Evolutionary conservation across 1,284 basidiomycete species (phyloP).

Genomic region (Sphagnurus paluster): DNA sequence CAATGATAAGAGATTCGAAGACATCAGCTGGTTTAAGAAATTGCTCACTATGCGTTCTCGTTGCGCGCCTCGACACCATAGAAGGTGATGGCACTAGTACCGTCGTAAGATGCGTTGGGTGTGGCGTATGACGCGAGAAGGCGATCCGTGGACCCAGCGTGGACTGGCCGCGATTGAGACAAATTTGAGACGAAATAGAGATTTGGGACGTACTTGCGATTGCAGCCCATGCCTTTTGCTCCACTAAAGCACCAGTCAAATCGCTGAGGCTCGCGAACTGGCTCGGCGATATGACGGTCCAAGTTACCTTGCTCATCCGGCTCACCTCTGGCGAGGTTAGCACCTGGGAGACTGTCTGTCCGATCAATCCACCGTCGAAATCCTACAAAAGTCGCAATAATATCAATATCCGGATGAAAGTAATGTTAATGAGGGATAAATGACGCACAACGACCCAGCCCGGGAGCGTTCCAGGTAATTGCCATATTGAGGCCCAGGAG

Average conservation of each 20-base stretch:
- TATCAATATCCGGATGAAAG: too few species aligned
- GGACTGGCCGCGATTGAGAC: conserved; percentile 31
- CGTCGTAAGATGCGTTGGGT: conserved; percentile 31
- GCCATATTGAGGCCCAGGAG: conserved; percentile 48
- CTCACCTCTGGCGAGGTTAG: conserved; percentile 26
- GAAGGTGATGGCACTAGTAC: conserved; percentile 31
- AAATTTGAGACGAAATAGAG: neutral
- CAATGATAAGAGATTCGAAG: too few species aligned
- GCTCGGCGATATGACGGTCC: conserved; percentile 38
- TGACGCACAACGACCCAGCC: conserved; percentile 43
- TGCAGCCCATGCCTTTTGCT: conserved; percentile 43
- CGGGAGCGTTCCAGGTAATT: conserved; percentile 33
- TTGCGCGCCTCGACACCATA: conserved; percentile 36
- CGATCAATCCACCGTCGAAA: conserved; percentile 51
- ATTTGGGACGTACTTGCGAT: conserved; percentile 33
- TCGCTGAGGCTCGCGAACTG: conserved; percentile 40
- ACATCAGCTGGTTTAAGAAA: too few species aligned
- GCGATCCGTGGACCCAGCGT: conserved; percentile 32
- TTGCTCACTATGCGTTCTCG: conserved; percentile 48
- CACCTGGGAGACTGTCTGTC: conserved; percentile 36
- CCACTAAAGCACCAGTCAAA: conserved; percentile 34
- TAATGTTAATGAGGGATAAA: neutral
- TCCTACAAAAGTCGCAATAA: conserved; percentile 34
- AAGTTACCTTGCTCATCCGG: conserved; percentile 28
- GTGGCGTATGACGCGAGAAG: conserved; percentile 25